Evolutionary conservation across 805 yeast species (phyloP), one percentile per base, ranked within the genome.

Genomic region (Nakazawaea laoshanensis): DNA sequence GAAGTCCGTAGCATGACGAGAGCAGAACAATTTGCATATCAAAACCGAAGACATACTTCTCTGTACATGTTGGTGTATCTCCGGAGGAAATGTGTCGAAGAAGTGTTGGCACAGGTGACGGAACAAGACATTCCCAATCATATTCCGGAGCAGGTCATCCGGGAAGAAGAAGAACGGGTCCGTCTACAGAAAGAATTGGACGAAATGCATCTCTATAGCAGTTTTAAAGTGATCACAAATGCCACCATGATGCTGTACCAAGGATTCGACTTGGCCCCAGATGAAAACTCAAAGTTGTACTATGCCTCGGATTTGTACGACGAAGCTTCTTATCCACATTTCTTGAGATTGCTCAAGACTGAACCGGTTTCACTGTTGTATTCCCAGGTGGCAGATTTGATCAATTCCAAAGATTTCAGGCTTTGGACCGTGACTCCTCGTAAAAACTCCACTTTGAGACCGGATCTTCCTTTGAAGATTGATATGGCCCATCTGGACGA

Each of bases 11-110:
- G 58, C 32, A 55, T 81, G 59, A 57, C 79, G 0, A 65, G 80
- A 45, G 58, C 59, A 11, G 79, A 80, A 42, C 79, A 74, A 35
- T 76, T 74, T 39, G 77, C 69, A 30, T 77, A 79, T 40, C 64
- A 69, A 28, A 59, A 82, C 19, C 73, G 84, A 43, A 74, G 95
- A 29, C 92, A 86, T 24, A 88, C 97, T 0, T 84, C 92, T 26
- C 98, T 98, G 2, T 92, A 92, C 50, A 92, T 92, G 98, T 70
- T 92, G 57, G 97, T 92, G 3, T 92, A 92, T 51, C 70, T 88
- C 41, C 69, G 94, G 35, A 75, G 83, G 48, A 59, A 70, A 2
- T 70, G 70, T 24, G 54, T 74, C 24, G 65, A 62, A 2, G 67
- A 65, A 9, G 64, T 89, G 11, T 63, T 92, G 38, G 75, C 74